Percentiles rank a stretch among this genome's conserved stretches.
Evolutionary conservation across 805 yeast genomes (phyloP).

Genomic region (Kazachstania bromeliacearum): DNA sequence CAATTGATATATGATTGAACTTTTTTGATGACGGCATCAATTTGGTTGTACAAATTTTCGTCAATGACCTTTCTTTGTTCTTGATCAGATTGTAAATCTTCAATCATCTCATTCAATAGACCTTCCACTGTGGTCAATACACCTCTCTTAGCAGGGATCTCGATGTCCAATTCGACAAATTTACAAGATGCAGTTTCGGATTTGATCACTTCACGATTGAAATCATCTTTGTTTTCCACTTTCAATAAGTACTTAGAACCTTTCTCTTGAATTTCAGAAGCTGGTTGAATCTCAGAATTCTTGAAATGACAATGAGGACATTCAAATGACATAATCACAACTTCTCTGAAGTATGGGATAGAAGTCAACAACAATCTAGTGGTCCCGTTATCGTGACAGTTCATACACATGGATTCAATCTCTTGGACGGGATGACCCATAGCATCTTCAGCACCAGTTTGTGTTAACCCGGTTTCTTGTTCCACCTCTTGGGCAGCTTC

Average conservation of each 20-base stretch:
- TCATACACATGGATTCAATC: conserved; percentile 91
- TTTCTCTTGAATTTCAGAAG: conserved; percentile 80
- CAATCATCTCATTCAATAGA: conserved; percentile 69
- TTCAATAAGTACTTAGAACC: conserved; percentile 68
- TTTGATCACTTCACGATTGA: conserved; percentile 86
- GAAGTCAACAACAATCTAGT: conserved; percentile 78
- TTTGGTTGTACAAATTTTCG: conserved; percentile 68
- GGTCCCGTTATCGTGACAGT: conserved; percentile 77
- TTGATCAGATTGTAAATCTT: conserved; percentile 74
- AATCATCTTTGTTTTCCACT: conserved; percentile 60
- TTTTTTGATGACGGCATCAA: conserved; percentile 55
- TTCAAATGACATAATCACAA: conserved; percentile 87
- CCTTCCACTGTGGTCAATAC: conserved; percentile 93
- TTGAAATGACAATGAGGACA: conserved; percentile 92
- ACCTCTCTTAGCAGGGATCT: conserved; percentile 92
- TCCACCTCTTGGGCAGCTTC: conserved; percentile 42
- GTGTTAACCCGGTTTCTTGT: conserved; percentile 37
- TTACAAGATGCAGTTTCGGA: conserved; percentile 75
- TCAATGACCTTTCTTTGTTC: conserved; percentile 63
- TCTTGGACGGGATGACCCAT: conserved; percentile 94
- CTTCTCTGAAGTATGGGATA: conserved; percentile 86
- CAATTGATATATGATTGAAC: conserved; percentile 56
- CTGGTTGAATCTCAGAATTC: conserved; percentile 93
- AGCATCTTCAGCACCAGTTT: conserved; percentile 73
- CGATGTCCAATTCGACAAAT: conserved; percentile 79